Evolutionary conservation across 2,329 filamentous ascomycete genomes (phyloP), one percentile per base, ranked within the genome.

Genomic region (Clonostachys sp.): DNA sequence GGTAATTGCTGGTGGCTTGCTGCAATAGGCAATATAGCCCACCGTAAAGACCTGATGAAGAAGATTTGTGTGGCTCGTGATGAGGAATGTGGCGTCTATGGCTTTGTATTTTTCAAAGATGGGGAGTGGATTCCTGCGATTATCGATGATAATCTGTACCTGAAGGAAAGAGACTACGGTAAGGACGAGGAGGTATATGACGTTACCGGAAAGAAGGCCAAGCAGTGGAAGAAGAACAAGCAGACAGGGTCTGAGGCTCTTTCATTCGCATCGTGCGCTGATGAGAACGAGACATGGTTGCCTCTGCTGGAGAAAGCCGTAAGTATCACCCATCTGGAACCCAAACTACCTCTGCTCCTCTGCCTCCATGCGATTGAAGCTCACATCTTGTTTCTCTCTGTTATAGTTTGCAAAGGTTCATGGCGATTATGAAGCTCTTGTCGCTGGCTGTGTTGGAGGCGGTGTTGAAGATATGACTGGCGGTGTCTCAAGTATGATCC

Each of bases 1-100:
- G 86, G 86, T 2, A 83, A 89, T 60, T 89, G 86, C 64, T 89
- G 86, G 84, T 81, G 87, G 61, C 73, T 89, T 60, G 84, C 86
- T 5, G 84, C 83, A 1, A 65, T 89, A 13, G 83, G 81, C 18
- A 86, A 84, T 0, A 77, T 89, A 54, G 82, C 80, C 12, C 86
- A 86, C 53, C 81, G 83, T 53, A 68, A 75, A 45, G 80, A 77
- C 3, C 61, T 89, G 34, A 84, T 89, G 56, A 75, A 85, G 46
- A 77, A 74, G 48, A 73, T 89, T 7, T 89, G 86, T 52, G 81
- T 89, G 36, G 80, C 76, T 7, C 74, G 78, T 6, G 78, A 89
- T 53, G 83, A 88, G 68, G 78, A 59, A 70, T 87, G 68, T 41
- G 86, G 85, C 6, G 84, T 88, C 2, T 89, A 89, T 55, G 85